These are phyloP conservation scores for Saitozyma podzolica DNA, from an alignment of 768 basidiomycete genomes.

Conservation along the genomic window DNA sequence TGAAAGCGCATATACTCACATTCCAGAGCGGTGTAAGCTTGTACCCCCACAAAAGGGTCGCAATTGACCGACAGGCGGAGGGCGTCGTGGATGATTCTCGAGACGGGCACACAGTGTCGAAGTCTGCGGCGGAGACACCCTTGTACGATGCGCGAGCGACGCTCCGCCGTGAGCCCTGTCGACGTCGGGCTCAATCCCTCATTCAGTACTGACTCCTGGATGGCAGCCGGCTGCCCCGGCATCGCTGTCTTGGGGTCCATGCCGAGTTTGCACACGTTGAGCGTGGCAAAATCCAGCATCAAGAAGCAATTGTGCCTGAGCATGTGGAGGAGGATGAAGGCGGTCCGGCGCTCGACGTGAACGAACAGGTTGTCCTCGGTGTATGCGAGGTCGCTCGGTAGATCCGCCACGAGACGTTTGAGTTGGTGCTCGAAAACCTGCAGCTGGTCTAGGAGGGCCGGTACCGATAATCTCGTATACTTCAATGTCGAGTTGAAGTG, in stretches of 20 bases:
- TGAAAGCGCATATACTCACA: not conserved
- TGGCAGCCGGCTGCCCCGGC: too few relatives aligned
- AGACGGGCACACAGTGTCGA: slow-evolving; percentile 3
- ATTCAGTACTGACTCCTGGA: too few relatives aligned
- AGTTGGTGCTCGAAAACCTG: slow-evolving; percentile 3
- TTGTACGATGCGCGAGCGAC: too few relatives aligned
- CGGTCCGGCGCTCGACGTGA: slow-evolving; percentile 2
- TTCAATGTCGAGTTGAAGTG: slow-evolving; percentile 9
- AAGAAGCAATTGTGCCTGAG: slow-evolving; percentile 18
- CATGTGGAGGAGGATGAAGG: slow-evolving; percentile 9
- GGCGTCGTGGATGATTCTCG: slow-evolving; percentile 8
- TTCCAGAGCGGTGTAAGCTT: slow-evolving; percentile 12
- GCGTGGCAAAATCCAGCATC: slow-evolving; percentile 5
- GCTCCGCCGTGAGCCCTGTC: too few relatives aligned
- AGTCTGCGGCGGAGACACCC: not conserved
- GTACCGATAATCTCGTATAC: not conserved
- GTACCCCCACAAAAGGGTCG: slow-evolving; percentile 6
- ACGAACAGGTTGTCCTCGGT: slow-evolving; percentile 12
- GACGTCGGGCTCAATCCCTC: too few relatives aligned
- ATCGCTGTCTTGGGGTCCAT: too few relatives aligned
- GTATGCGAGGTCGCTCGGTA: slow-evolving; percentile 15
- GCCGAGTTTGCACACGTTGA: not conserved
- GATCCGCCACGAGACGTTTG: slow-evolving; percentile 6
- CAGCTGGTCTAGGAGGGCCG: not conserved
- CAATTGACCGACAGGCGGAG: slow-evolving; percentile 2